A percentile compares a stretch with the other conserved stretches of the same genome.
Evolutionary conservation across 1,139 yeast genomes (phyloP).

Genomic region (Suhomyces coccinellae): DNA sequence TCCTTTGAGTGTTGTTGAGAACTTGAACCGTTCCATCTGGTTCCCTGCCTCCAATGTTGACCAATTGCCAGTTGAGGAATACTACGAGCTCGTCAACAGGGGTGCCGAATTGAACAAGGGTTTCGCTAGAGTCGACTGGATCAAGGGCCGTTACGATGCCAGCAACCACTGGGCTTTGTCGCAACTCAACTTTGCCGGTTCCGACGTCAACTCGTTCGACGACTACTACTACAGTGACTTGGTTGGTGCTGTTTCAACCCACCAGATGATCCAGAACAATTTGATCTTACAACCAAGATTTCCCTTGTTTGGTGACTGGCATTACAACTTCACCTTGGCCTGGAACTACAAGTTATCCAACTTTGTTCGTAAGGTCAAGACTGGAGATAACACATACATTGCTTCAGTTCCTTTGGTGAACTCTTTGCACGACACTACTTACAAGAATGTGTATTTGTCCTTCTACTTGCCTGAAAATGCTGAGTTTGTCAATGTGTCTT

Average conservation of each 20-base stretch:
- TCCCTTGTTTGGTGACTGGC: conserved; percentile 96
- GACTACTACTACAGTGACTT: conserved; percentile 78
- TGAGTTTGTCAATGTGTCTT: conserved; percentile 54
- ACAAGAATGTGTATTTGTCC: conserved; percentile 60
- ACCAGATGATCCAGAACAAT: conserved; percentile 48
- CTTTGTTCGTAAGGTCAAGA: conserved; percentile 46
- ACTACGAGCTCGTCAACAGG: conserved; percentile 73
- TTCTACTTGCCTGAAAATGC: conserved; percentile 91
- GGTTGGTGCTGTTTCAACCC: conserved; percentile 94
- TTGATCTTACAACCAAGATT: conserved; percentile 78
- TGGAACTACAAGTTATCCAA: conserved; percentile 68
- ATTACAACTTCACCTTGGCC: conserved; percentile 91
- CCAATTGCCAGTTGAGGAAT: conserved; percentile 66
- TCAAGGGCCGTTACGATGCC: conserved; percentile 51
- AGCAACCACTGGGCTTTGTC: conserved; percentile 50
- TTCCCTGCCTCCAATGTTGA: conserved; percentile 44
- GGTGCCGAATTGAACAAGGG: conserved; percentile 72
- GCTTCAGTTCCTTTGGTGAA: conserved; percentile 71
- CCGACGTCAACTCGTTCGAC: conserved; percentile 48
- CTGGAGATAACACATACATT: conserved; percentile 54
- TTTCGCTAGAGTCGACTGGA: conserved; percentile 77
- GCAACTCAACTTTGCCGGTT: conserved; percentile 56
- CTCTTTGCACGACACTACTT: conserved; percentile 68
- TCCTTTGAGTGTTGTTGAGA: conserved; percentile 63
- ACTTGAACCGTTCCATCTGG: conserved; percentile 78